Evolutionary conservation across 179 eudicot species (phyloP).

Genomic region (Beta corolliflora): DNA sequence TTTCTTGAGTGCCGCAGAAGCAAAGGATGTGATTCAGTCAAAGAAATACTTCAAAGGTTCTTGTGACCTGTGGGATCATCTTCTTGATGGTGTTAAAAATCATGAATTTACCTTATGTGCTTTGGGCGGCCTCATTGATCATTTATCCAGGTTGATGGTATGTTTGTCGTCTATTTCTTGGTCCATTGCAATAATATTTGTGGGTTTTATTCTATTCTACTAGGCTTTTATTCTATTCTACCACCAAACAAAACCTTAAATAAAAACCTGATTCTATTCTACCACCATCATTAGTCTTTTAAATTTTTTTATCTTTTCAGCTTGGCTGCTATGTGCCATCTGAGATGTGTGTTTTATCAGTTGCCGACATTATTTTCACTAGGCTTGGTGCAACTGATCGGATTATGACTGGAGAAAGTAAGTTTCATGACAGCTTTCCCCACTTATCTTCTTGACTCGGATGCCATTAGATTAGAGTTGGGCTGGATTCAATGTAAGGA

Average conservation of each 20-base stretch:
- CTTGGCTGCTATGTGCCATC: conserved; percentile 96
- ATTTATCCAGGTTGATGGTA: conserved; percentile 84
- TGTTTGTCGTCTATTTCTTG: conserved; percentile 20
- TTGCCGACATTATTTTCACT: conserved; percentile 90
- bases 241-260: no score
- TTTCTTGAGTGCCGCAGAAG: conserved; percentile 63
- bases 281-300: no score
- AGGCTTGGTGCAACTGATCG: conserved; percentile 98
- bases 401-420: conserved; percentile 98
- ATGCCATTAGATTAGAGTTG: not conserved
- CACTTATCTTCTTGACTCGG: not conserved
- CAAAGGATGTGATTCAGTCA: conserved; percentile 57
- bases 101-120: conserved; percentile 74
- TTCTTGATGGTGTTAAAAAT: conserved; percentile 55
- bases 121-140: conserved; percentile 79
- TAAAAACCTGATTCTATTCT: no score
- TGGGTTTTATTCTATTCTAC: no score
- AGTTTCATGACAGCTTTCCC: conserved; percentile 37
- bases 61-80: conserved; percentile 47
- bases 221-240: no score
- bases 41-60: conserved; percentile 79
- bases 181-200: not conserved
- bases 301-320: conserved; percentile 60
- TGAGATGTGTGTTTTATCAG: conserved; percentile 70
- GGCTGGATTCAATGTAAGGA: not conserved